phyloP scores from a whole-genome alignment of 2,329 filamentous ascomycete species.

The Truncatella angustata region DNA sequence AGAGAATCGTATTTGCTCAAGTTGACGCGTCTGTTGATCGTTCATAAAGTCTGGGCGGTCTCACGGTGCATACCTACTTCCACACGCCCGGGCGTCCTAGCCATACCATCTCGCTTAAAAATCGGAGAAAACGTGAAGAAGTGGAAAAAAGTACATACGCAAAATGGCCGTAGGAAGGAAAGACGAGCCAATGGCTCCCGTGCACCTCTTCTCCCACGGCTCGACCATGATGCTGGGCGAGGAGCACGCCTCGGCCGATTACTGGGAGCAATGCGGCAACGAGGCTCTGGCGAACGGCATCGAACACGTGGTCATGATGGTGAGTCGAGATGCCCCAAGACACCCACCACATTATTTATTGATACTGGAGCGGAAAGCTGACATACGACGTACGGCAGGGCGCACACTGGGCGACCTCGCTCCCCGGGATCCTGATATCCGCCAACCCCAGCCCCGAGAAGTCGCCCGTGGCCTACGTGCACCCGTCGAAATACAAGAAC shows the following conservation, averaged over 20 bases:
- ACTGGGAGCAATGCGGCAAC: constrained; percentile 66
- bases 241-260: constrained; percentile 57
- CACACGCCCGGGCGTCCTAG: too few relatives aligned
- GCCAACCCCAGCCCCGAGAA: constrained; percentile 60
- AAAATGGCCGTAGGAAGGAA: constrained; percentile 15
- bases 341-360: not conserved
- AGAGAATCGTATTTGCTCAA: too few relatives aligned
- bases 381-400: constrained; percentile 36
- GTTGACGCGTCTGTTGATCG: too few relatives aligned
- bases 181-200: constrained; percentile 41
- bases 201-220: constrained; percentile 69
- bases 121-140: too few relatives aligned
- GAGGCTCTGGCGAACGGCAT: constrained; percentile 57
- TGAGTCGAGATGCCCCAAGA: constrained; percentile 22
- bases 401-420: constrained; percentile 63
- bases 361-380: too few relatives aligned
- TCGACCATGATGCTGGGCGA: constrained; percentile 72
- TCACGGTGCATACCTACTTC: too few relatives aligned
- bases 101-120: too few relatives aligned
- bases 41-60: too few relatives aligned
- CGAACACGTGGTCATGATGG: constrained; percentile 66
- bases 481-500: constrained; percentile 61
- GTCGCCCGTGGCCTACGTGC: constrained; percentile 64
- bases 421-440: constrained; percentile 57
- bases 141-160: too few relatives aligned